A percentile compares a stretch with the other conserved stretches of the same genome.
These are phyloP conservation scores for Forsythia suspensa DNA, from an alignment of 257 asterid species.

Conservation along the genomic window DNA sequence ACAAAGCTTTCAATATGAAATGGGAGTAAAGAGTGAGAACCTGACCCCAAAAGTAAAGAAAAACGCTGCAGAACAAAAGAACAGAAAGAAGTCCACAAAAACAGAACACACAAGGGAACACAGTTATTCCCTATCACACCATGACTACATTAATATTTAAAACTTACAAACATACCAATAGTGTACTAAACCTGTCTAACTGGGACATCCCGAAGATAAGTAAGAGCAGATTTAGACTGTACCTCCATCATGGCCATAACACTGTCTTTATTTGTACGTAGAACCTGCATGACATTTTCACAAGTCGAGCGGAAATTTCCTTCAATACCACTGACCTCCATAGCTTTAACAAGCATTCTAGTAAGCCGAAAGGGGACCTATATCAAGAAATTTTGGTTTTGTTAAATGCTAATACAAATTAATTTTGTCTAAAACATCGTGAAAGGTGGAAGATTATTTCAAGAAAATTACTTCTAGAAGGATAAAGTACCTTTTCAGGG, in stretches of 20 bases:
- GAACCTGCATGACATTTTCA: slow-evolving; percentile 97
- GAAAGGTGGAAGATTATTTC: neutral
- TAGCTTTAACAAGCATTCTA: slow-evolving; percentile 98
- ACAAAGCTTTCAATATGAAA: neutral
- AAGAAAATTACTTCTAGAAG: neutral
- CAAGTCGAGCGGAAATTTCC: slow-evolving; percentile 98
- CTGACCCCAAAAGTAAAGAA: too few species aligned
- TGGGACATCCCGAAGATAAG: neutral
- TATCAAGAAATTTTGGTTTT: slow-evolving; percentile 25
- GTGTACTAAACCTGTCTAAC: neutral
- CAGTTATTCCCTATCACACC: neutral
- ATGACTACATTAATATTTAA: neutral
- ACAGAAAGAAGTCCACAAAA: too few species aligned
- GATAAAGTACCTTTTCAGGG: slow-evolving; percentile 80
- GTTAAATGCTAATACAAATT: neutral
- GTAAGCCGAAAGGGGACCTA: slow-evolving; percentile 99
- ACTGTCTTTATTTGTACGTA: slow-evolving; percentile 86
- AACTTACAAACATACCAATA: neutral
- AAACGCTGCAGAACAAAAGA: too few species aligned
- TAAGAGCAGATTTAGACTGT: slow-evolving; percentile 16
- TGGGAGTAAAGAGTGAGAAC: neutral
- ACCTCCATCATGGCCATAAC: slow-evolving; percentile 99
- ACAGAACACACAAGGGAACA: neutral
- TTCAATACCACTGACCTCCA: slow-evolving; percentile 99
- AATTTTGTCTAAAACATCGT: slow-evolving; percentile 6